Conservation (phyloP, 805 yeast species). For the Starmerella asiatica region DNA sequence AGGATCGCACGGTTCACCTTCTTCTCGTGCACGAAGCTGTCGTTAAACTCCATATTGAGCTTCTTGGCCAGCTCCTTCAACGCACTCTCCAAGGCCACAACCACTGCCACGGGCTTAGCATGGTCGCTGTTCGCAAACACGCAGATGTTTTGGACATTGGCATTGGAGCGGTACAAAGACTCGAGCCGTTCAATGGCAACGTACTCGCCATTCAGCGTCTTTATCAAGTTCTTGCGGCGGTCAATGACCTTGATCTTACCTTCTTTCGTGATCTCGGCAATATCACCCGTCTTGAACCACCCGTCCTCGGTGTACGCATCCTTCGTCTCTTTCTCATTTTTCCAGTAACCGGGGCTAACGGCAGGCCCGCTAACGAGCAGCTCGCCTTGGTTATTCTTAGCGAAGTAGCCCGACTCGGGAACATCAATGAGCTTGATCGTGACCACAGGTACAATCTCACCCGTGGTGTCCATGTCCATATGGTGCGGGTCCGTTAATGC, state of each 20-base stretch:
- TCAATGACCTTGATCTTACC: slow-evolving; percentile 80
- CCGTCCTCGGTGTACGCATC: slow-evolving; percentile 67
- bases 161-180: slow-evolving; percentile 74
- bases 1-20: slow-evolving; percentile 43
- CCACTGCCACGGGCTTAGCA: slow-evolving; percentile 85
- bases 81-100: slow-evolving; percentile 63
- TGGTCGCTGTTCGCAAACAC: slow-evolving; percentile 81
- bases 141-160: slow-evolving; percentile 66
- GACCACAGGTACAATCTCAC: slow-evolving; percentile 68
- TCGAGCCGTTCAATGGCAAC: slow-evolving; percentile 93
- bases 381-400: slow-evolving; percentile 89
- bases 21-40: slow-evolving; percentile 39
- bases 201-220: slow-evolving; percentile 93
- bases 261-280: slow-evolving; percentile 76
- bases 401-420: slow-evolving; percentile 78
- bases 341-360: slow-evolving; percentile 64
- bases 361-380: slow-evolving; percentile 63
- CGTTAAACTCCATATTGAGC: slow-evolving; percentile 41
- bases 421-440: slow-evolving; percentile 86
- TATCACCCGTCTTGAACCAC: slow-evolving; percentile 96
- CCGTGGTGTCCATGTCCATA: slow-evolving; percentile 65
- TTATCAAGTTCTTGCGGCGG: slow-evolving; percentile 89
- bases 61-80: slow-evolving; percentile 48
- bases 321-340: slow-evolving; percentile 68
- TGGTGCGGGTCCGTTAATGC: slow-evolving; percentile 50